A percentile compares a stretch with the other conserved stretches of the same genome.
These are phyloP conservation scores for Kurtzmaniella cleridarum DNA, from an alignment of 805 yeast genomes.

Conservation along the genomic window DNA sequence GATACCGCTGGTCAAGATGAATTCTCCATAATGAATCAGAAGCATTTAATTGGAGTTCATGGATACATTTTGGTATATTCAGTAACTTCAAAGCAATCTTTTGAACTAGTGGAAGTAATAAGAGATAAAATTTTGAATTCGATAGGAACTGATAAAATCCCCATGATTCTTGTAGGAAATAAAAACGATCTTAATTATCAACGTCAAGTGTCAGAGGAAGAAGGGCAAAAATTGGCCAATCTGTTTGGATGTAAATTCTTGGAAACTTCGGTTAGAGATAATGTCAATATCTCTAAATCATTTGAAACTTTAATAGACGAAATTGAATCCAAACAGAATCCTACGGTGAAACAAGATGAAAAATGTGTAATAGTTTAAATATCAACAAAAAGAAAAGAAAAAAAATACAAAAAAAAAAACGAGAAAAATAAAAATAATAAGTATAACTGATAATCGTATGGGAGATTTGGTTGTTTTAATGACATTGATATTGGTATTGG, in stretches of 20 bases:
- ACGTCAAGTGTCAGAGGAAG: slow-evolving; percentile 58
- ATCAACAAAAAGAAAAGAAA: too few relatives aligned
- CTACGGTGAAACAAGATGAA: slow-evolving; percentile 38
- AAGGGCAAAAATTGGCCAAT: slow-evolving; percentile 40
- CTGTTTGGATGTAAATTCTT: slow-evolving; percentile 41
- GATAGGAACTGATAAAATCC: slow-evolving; percentile 43
- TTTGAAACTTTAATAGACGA: slow-evolving; percentile 54
- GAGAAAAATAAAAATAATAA: too few relatives aligned
- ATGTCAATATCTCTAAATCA: slow-evolving; percentile 42
- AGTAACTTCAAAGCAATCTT: slow-evolving; percentile 70
- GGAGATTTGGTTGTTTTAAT: too few relatives aligned
- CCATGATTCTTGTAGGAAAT: slow-evolving; percentile 60
- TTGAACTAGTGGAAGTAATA: slow-evolving; percentile 69
- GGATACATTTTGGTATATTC: slow-evolving; percentile 82
- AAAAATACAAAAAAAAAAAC: too few relatives aligned
- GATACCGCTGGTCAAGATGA: slow-evolving; percentile 96
- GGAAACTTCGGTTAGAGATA: slow-evolving; percentile 46
- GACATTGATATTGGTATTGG: too few relatives aligned
- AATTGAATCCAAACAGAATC: slow-evolving; percentile 62
- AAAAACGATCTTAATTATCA: slow-evolving; percentile 60
- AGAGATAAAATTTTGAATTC: slow-evolving; percentile 80
- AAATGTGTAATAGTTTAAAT: slow-evolving; percentile 45
- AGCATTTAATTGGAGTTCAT: slow-evolving; percentile 73
- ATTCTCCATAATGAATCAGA: slow-evolving; percentile 72
- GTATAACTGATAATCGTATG: too few relatives aligned